Evolutionary conservation across 164 flowering plant species (phyloP), one percentile per base, ranked within the genome.

Genomic region (Berberis vulgaris): DNA sequence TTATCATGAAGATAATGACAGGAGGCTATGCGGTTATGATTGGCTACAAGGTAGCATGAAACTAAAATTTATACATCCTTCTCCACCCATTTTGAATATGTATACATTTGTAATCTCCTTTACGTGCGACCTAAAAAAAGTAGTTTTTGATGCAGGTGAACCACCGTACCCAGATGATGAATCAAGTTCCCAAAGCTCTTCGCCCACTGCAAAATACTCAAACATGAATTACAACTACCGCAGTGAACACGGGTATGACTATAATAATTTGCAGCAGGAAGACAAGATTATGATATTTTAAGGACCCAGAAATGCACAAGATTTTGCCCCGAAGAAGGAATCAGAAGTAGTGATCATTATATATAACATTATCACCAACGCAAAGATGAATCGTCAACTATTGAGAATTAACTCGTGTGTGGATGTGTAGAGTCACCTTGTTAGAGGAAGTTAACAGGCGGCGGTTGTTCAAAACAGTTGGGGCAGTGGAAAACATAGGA

Each of bases 401-500:
- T 54, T 69, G 4, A 74, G 80, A 67, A 75, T 71, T 1, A 62
- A 71, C 6, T 88, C 92, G 2, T 41, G 81, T 5, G 66, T 86
- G 60, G 93, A 91, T 58, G 55, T 83, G 7, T 76, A 87, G 1
- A 87, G 92, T 74, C 94, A 91, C 90, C 1, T 66, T 89, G 54
- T 67, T 82, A 71, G 85, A 83, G 61, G 84, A 79, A 71, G 69
- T 87, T 50, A 73, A 75, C 82, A 83, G 76, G 67, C 64, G 88
- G 43, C 78, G 92, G n/a, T 45, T 86, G 73, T 88, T 80, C 74
- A 88, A 86, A 73, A 91, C 97, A 2, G 85, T 86, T 45, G 96
- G 88, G 7, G 85, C 91, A 1, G 78, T 86, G n/a, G 96, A 88
- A 73, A 79, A 80, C 73, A 86, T 91, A 42, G 96, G 96, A 41